Percentiles rank a stretch among this genome's conserved stretches.
phyloP scores from a whole-genome alignment of 2,329 filamentous ascomycete genomes.

The Fonsecaea erecta region DNA sequence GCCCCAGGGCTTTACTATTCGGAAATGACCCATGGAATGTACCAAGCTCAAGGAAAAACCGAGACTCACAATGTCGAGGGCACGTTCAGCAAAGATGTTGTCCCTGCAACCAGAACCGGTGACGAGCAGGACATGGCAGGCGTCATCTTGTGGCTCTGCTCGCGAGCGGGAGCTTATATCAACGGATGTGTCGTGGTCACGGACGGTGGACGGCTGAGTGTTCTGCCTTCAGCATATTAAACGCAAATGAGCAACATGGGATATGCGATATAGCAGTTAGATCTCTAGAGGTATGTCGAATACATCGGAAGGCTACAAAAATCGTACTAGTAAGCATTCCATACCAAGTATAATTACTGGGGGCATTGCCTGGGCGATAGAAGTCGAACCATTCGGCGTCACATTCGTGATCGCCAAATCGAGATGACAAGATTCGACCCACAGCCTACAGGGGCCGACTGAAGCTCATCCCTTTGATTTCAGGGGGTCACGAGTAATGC shows the following conservation, averaged over 20 bases:
- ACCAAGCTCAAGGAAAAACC: slow-evolving; percentile 47
- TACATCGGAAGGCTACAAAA: no score
- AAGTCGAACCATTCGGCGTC: background rate
- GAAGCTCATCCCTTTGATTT: background rate
- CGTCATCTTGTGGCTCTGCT: slow-evolving; percentile 67
- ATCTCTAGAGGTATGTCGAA: slow-evolving; percentile 5
- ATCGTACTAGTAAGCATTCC: no score
- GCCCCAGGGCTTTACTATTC: slow-evolving; percentile 62
- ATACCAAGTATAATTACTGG: no score
- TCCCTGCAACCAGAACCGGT: slow-evolving; percentile 66
- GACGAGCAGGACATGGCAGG: slow-evolving; percentile 68
- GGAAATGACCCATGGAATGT: slow-evolving; percentile 62
- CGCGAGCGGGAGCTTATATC: slow-evolving; percentile 66
- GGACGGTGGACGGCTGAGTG: slow-evolving; percentile 66
- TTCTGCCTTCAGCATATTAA: slow-evolving; percentile 61
- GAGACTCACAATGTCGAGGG: slow-evolving; percentile 47
- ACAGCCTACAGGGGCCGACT: background rate
- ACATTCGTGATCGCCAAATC: background rate
- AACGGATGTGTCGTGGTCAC: slow-evolving; percentile 67
- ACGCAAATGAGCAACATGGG: background rate
- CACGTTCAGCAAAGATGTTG: slow-evolving; percentile 48
- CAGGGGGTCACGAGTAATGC: background rate
- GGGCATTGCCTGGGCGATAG: background rate
- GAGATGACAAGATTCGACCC: background rate
- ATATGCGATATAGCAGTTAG: background rate